Percentiles rank a stretch among this genome's conserved stretches.
Evolutionary conservation across 2,329 filamentous ascomycete genomes (phyloP).

Genomic region (Colletotrichum sp.): DNA sequence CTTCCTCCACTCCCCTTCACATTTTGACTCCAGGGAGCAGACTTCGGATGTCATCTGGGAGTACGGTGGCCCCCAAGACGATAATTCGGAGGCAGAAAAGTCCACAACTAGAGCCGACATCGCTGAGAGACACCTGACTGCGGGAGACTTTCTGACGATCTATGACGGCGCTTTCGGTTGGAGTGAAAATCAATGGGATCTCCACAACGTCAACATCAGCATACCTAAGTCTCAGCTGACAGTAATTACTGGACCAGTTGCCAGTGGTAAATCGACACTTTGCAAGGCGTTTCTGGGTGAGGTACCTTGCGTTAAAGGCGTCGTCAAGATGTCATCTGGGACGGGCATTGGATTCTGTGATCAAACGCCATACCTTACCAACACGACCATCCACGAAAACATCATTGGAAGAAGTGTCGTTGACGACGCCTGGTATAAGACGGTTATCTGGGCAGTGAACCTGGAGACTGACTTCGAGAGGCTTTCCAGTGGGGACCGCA

Average conservation of each 20-base stretch:
- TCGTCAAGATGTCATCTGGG: neutral
- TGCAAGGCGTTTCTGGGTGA: neutral
- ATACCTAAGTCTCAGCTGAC: neutral
- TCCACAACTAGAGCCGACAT: neutral
- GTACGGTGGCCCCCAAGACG: neutral
- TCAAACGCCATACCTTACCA: slow-evolving; percentile 35
- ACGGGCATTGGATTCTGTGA: slow-evolving; percentile 28
- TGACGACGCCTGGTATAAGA: slow-evolving; percentile 33
- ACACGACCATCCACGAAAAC: slow-evolving; percentile 39
- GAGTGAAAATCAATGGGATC: neutral
- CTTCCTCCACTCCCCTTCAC: neutral
- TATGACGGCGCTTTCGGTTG: neutral
- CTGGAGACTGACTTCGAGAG: slow-evolving; percentile 33
- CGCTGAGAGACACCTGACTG: neutral
- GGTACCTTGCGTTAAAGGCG: neutral
- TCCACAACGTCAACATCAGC: neutral
- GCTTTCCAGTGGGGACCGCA: slow-evolving; percentile 38
- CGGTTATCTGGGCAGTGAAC: slow-evolving; percentile 36
- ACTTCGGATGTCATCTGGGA: neutral
- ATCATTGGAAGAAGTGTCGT: slow-evolving; percentile 38
- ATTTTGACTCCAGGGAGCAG: neutral
- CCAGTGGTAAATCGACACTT: neutral
- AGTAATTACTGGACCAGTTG: neutral
- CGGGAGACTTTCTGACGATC: neutral
- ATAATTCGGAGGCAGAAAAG: neutral